Conservation (phyloP, 371 early-diverging fungal genomes). For the Choanephora cucurbitarum region DNA sequence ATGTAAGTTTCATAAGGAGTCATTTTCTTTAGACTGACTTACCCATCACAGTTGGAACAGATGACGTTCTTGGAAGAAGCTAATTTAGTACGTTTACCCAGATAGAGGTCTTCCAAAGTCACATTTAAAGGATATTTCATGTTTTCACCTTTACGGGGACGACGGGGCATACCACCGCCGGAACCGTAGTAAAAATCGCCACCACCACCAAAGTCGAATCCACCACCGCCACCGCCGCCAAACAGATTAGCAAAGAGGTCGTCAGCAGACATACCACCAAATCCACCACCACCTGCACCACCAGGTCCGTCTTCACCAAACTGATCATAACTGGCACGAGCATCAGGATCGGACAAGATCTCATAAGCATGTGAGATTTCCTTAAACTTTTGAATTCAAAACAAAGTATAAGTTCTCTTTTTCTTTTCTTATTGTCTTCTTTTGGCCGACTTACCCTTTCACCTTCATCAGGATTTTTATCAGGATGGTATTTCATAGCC, state of each 20-base stretch:
- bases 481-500: constrained; percentile 97
- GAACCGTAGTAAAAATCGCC: constrained; percentile 53
- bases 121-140: constrained; percentile 82
- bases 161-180: constrained; percentile 54
- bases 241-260: constrained; percentile 88
- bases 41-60: constrained; percentile 67
- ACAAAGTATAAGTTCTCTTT: neutral
- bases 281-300: constrained; percentile 62
- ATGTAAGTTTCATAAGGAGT: too few species aligned
- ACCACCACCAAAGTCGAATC: constrained; percentile 20
- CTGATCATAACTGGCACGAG: constrained; percentile 83
- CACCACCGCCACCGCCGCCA: constrained; percentile 54
- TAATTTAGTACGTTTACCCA: constrained; percentile 83
- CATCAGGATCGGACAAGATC: constrained; percentile 86
- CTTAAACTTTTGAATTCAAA: constrained; percentile 86
- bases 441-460: constrained; percentile 31
- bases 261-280: constrained; percentile 65
- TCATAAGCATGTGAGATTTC: constrained; percentile 95
- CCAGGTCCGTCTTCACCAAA: constrained; percentile 86
- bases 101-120: constrained; percentile 85
- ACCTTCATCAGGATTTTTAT: constrained; percentile 70
- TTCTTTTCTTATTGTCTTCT: neutral
- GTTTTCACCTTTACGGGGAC: constrained; percentile 78
- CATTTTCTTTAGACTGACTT: constrained; percentile 16
- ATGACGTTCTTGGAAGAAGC: constrained; percentile 82